Conservation (phyloP, 169 alveolate genomes). For the Plasmodium gallinaceum region DNA sequence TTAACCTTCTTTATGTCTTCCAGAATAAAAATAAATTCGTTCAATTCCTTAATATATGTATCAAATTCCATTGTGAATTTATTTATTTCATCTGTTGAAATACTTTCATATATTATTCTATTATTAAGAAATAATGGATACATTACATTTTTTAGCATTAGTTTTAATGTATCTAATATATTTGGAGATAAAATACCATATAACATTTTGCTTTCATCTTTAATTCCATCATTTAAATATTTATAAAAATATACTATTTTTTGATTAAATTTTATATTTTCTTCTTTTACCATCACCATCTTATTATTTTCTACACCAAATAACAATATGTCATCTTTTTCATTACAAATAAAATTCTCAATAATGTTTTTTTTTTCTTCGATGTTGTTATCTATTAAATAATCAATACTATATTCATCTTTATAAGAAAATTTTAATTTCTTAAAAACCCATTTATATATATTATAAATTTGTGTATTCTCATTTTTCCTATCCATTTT, state of each 20-base stretch:
- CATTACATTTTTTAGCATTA: constrained; percentile 56
- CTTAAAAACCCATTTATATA: constrained; percentile 67
- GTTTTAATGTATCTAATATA: constrained; percentile 70
- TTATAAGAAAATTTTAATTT: constrained; percentile 54
- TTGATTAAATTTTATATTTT: constrained; percentile 71
- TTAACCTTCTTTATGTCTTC: constrained; percentile 71
- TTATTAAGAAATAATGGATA: constrained; percentile 68
- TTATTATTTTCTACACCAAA: constrained; percentile 50
- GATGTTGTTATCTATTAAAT: constrained; percentile 36
- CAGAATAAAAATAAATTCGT: constrained; percentile 72
- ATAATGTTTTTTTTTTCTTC: constrained; percentile 47
- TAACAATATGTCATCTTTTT: constrained; percentile 37
- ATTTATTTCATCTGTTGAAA: constrained; percentile 53
- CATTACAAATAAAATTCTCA: constrained; percentile 45
- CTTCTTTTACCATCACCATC: constrained; percentile 67
- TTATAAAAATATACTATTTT: constrained; percentile 72
- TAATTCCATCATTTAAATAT: constrained; percentile 18
- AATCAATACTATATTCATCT: constrained; percentile 48
- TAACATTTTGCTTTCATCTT: constrained; percentile 49
- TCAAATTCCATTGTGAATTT: constrained; percentile 75
- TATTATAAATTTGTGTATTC: constrained; percentile 19
- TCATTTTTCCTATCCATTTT: constrained; percentile 66
- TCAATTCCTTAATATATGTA: constrained; percentile 65
- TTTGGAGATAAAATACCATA: constrained; percentile 74
- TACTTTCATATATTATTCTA: constrained; percentile 31